Percentiles rank a stretch among this genome's conserved stretches.
These are phyloP conservation scores for Aureobasidium leucospermi DNA, from an alignment of 2,329 filamentous ascomycete species.

Conservation along the genomic window DNA sequence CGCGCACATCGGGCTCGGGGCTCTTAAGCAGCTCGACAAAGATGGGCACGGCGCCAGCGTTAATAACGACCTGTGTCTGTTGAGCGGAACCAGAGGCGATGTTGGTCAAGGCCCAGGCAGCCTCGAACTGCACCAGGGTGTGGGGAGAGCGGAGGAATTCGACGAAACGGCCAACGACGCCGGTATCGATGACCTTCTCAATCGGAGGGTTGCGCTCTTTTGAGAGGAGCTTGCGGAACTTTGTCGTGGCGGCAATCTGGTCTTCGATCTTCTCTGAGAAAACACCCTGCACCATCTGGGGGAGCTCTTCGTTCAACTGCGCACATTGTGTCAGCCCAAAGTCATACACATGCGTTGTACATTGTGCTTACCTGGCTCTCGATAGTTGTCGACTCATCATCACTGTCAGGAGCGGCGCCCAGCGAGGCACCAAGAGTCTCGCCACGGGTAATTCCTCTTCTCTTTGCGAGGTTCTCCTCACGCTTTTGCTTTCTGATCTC, in stretches of 20 bases:
- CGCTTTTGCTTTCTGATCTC: constrained; percentile 98
- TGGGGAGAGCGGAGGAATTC: constrained; percentile 97
- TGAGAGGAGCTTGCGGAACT: constrained; percentile 94
- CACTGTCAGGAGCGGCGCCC: constrained; percentile 87
- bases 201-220: constrained; percentile 99
- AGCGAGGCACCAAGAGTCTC: constrained; percentile 74
- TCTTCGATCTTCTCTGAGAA: constrained; percentile 98
- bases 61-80: constrained; percentile 97
- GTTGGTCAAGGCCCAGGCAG: constrained; percentile 97
- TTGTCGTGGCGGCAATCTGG: constrained; percentile 95
- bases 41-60: constrained; percentile 95
- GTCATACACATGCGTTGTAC: neutral
- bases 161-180: constrained; percentile 94
- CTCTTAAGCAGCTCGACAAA: constrained; percentile 94
- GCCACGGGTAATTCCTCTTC: constrained; percentile 76
- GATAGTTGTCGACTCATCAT: constrained; percentile 90
- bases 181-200: constrained; percentile 98
- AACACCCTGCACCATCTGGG: constrained; percentile 94
- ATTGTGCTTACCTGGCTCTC: constrained; percentile 77
- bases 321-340: constrained; percentile 3
- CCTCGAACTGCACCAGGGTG: constrained; percentile 97
- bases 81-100: constrained; percentile 95
- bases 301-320: constrained; percentile 96
- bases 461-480: constrained; percentile 97
- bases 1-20: constrained; percentile 93